Evolutionary conservation across 2,329 filamentous ascomycete species (phyloP), one percentile per base, ranked within the genome.

Genomic region (Meredithiella fracta): DNA sequence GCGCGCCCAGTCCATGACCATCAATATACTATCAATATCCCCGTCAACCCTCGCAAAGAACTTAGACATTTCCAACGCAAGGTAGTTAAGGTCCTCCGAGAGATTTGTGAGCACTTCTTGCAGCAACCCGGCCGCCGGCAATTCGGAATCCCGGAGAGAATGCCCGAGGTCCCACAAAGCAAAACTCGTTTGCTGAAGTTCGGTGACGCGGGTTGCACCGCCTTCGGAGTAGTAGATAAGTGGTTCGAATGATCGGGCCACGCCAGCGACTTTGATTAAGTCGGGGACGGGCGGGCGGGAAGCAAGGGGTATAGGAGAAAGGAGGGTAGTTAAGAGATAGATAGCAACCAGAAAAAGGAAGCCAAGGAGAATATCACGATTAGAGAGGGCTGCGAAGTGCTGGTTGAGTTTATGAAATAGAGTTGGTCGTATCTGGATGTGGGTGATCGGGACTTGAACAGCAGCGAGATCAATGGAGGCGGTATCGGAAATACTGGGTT

Each of bases 1-100:
- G 64, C 85, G 85, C 14, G 88, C 86, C 91, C 91, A 96, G 65
- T 95, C 88, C 89, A 97, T 96, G 53, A 94, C 88, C 59, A 92
- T 84, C 37, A 97, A 76, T 62, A 96, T 94, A 59, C 78, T 84
- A 66, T 96, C 91, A 62, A 97, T 85, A 64, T 96, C 91, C 25
- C 88, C 86, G 63, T 96, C 88, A 11, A 97, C 88, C 61, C 90
- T 87, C 53, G 89, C 86, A 67, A 96, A 95, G 72, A 97, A 96
- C 64, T 83, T 83, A 6, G 86, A 94, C 62, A 96, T 77, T 66
- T 95, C 89, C 15, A 89, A 75, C 1, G 88, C 86, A 23, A 97
- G 74, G 2, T 80, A 83, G 69, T 91, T 94, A 59, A 96, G 77
- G 55, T 80, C 89, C 60, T 94, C 88, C 60, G 86, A 90, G 38